phyloP scores from a whole-genome alignment of 768 basidiomycete genomes.

The Russula abietina region DNA sequence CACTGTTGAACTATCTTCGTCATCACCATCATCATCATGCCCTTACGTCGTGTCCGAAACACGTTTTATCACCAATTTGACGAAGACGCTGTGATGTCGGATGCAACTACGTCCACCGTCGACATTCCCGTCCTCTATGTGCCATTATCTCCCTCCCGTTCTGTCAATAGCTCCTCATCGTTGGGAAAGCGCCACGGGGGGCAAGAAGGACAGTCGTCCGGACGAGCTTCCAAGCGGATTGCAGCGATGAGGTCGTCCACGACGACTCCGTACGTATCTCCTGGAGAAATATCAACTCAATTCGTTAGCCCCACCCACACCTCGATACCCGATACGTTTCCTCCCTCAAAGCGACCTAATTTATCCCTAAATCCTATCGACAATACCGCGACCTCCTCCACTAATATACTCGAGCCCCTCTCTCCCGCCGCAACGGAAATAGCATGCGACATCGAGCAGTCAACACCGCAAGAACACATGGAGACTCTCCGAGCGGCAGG shows the following conservation, averaged over 20 bases:
- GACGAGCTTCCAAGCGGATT: background rate
- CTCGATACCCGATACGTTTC: background rate
- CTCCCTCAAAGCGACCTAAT: background rate
- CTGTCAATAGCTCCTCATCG: background rate
- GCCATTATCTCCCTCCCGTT: background rate
- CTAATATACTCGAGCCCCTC: too few species aligned
- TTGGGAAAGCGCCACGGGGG: conserved; percentile 6
- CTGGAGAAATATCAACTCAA: background rate
- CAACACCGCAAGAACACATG: conserved; percentile 4
- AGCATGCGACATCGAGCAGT: conserved; percentile 21
- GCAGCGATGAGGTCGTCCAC: background rate
- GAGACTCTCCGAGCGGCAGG: conserved; percentile 24
- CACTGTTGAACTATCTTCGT: too few species aligned
- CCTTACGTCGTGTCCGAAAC: conserved; percentile 7
- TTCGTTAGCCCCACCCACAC: background rate
- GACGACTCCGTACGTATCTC: background rate
- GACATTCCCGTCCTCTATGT: background rate
- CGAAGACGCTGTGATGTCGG: conserved; percentile 11
- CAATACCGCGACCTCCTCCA: background rate
- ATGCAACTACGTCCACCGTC: background rate
- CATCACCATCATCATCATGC: background rate
- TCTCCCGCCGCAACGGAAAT: conserved; percentile 26
- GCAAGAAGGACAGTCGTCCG: background rate
- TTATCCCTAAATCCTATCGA: conserved; percentile 1
- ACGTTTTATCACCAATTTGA: background rate